Percentiles rank a stretch among this genome's conserved stretches.
phyloP scores from a whole-genome alignment of 495 filamentous ascomycete genomes.

The Penicillium atrosanguineum region DNA sequence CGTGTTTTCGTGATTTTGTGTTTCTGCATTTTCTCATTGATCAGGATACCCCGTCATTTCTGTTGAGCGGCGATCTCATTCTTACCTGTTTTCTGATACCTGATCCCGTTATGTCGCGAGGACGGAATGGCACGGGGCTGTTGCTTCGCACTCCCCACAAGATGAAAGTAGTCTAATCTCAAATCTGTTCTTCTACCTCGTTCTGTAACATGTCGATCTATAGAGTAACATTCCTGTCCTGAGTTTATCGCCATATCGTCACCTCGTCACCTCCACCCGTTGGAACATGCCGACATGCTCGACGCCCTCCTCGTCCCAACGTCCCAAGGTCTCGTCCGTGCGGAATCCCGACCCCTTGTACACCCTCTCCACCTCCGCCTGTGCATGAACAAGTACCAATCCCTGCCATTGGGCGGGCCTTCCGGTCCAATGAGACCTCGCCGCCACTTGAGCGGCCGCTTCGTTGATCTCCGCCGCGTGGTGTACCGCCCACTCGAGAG shows the following conservation, averaged over 20 bases:
- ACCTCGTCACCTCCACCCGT: constrained; percentile 25
- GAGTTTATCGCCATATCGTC: not conserved
- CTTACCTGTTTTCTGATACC: constrained; percentile 16
- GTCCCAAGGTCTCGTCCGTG: constrained; percentile 66
- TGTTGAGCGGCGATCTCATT: constrained; percentile 22
- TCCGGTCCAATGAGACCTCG: constrained; percentile 36
- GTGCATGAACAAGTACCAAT: constrained; percentile 72
- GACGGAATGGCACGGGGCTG: constrained; percentile 2
- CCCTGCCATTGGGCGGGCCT: constrained; percentile 56
- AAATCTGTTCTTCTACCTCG: not conserved
- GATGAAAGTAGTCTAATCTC: constrained; percentile 4
- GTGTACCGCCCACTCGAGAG: constrained; percentile 57
- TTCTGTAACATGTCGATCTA: not conserved
- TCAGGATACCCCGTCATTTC: constrained; percentile 42
- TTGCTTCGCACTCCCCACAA: not conserved
- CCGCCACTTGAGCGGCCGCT: constrained; percentile 25
- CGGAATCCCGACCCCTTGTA: constrained; percentile 69
- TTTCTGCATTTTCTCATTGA: constrained; percentile 18
- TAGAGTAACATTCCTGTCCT: not conserved
- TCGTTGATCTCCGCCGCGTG: constrained; percentile 50
- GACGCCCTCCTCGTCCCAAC: constrained; percentile 83
- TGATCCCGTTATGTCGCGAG: constrained; percentile 11
- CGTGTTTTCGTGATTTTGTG: constrained; percentile 7
- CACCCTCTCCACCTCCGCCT: constrained; percentile 55
- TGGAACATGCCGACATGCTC: constrained; percentile 79